Conservation (phyloP, 768 basidiomycete species). For the Lentinula raphanica region DNA sequence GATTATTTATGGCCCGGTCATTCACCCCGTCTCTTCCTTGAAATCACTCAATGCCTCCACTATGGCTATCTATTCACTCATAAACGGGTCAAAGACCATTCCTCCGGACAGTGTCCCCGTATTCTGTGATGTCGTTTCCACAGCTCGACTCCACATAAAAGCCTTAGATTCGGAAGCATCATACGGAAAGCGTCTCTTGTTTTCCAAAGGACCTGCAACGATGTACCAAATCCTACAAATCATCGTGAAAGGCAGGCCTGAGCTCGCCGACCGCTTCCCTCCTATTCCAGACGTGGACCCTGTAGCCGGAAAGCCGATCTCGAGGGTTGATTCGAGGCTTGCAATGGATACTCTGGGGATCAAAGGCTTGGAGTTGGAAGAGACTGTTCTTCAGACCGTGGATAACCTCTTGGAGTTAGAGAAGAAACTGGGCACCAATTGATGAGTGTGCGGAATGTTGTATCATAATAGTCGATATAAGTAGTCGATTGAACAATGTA, state of each 20-base stretch:
- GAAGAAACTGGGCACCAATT: conserved; percentile 1
- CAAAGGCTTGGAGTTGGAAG: neutral
- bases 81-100: neutral
- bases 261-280: conserved; percentile 3
- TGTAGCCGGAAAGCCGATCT: neutral
- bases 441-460: too few relatives aligned
- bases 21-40: neutral
- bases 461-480: too few relatives aligned
- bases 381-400: conserved; percentile 7
- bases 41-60: conserved; percentile 2
- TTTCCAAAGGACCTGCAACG: conserved; percentile 2
- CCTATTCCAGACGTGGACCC: conserved; percentile 4
- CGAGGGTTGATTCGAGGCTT: conserved; percentile 1
- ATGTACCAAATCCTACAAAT: conserved; percentile 1
- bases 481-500: too few relatives aligned
- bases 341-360: conserved; percentile 3
- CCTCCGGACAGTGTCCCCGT: conserved; percentile 4
- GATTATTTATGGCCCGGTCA: conserved; percentile 3
- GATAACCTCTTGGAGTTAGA: conserved; percentile 6
- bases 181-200: conserved; percentile 9
- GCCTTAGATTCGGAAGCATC: conserved; percentile 7
- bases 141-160: conserved; percentile 9
- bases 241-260: neutral
- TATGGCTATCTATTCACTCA: neutral
- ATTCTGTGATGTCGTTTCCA: conserved; percentile 11